Conservation (phyloP, 1,139 yeast genomes). For the Scheffersomyces illinoinensis region DNA sequence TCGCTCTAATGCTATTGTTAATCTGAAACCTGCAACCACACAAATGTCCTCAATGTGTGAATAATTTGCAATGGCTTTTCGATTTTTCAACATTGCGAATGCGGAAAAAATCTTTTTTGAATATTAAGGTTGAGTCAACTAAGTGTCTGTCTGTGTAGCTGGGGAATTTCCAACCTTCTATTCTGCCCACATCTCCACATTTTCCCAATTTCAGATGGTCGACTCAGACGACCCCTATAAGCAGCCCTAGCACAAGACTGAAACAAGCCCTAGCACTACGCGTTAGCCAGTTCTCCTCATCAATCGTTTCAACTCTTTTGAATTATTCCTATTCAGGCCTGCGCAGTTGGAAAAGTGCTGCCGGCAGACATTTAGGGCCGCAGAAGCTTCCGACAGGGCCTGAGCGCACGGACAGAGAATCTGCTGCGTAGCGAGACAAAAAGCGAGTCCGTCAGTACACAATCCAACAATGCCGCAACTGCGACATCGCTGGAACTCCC, state of each 20-base stretch:
- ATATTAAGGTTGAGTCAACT: background rate
- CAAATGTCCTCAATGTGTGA: background rate
- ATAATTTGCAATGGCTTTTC: background rate
- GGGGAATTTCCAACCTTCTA: background rate
- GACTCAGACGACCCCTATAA: background rate
- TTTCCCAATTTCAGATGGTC: background rate
- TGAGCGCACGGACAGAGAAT: background rate
- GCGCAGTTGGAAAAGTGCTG: background rate
- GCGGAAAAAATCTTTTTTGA: background rate
- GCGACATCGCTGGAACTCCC: background rate
- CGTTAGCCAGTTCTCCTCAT: background rate
- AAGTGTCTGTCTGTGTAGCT: background rate
- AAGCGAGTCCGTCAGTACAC: background rate
- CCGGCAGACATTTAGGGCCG: background rate
- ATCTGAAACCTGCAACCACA: background rate
- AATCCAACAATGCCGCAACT: background rate
- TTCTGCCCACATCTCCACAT: background rate
- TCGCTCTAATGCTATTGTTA: background rate
- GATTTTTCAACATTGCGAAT: background rate
- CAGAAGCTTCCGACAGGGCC: background rate
- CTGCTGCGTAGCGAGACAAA: background rate
- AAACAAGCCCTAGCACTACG: background rate
- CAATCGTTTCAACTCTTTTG: background rate
- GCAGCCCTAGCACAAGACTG: background rate
- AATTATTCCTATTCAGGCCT: background rate